phyloP scores from a whole-genome alignment of 306 rosid genomes.

The Gastrolobium bilobum region DNA sequence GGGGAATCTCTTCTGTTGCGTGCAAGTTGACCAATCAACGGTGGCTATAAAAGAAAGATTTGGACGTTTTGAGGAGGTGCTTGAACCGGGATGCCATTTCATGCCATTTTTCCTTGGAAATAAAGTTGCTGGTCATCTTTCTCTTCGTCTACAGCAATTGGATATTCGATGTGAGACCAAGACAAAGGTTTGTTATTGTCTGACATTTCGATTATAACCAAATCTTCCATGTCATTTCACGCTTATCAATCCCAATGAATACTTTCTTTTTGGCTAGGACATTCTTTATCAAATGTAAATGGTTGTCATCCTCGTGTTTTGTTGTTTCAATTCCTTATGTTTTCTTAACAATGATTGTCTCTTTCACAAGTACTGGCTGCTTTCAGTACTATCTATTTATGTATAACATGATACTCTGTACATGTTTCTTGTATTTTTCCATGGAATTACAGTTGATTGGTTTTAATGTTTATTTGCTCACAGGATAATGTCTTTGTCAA shows the following conservation, averaged over 20 bases:
- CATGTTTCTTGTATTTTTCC: constrained; percentile 10
- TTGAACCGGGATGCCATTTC: constrained; percentile 95
- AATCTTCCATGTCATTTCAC: constrained; percentile 26
- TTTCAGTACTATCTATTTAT: constrained; percentile 11
- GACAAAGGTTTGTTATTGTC: constrained; percentile 76
- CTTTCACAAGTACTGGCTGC: background rate
- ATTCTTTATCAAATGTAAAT: background rate
- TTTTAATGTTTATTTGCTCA: constrained; percentile 43
- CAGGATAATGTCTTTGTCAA: constrained; percentile 97
- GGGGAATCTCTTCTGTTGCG: constrained; percentile 78
- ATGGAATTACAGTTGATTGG: constrained; percentile 37
- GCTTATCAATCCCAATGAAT: background rate
- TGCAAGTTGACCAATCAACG: constrained; percentile 83
- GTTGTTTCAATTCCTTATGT: background rate
- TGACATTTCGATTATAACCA: constrained; percentile 24
- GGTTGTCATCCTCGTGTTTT: constrained; percentile 3
- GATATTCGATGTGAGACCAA: constrained; percentile 92
- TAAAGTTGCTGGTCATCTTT: constrained; percentile 76
- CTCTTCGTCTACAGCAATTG: constrained; percentile 92
- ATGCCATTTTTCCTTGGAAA: constrained; percentile 87
- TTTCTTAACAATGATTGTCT: background rate
- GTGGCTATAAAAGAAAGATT: constrained; percentile 86
- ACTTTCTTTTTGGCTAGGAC: background rate
- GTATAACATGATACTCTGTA: background rate
- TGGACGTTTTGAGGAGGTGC: constrained; percentile 77